phyloP scores from a whole-genome alignment of 352 stramenopile genomes.

The Phytopythium cucurbitacearum region DNA sequence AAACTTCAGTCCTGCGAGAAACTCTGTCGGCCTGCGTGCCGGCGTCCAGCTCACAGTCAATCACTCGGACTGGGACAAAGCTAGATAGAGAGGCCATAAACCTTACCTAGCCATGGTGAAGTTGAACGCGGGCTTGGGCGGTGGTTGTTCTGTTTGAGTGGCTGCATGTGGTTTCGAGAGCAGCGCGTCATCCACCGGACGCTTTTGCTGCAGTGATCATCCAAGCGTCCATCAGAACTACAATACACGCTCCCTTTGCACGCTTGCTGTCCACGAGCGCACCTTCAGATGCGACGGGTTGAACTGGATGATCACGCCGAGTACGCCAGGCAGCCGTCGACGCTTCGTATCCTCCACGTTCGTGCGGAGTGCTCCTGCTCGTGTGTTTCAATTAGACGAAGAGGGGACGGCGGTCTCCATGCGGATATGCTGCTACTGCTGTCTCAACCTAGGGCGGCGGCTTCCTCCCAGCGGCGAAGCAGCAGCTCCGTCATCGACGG shows the following conservation, averaged over 20 bases:
- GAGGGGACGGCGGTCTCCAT: too few species aligned
- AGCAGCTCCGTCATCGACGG: slow-evolving; percentile 1
- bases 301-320: slow-evolving; percentile 36
- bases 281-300: slow-evolving; percentile 41
- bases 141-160: too few species aligned
- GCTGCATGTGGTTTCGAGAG: not conserved
- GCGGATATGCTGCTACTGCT: not conserved
- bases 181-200: slow-evolving; percentile 31
- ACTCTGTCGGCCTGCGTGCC: slow-evolving; percentile 29
- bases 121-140: slow-evolving; percentile 28
- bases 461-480: slow-evolving; percentile 17
- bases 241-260: not conserved
- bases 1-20: slow-evolving; percentile 37
- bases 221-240: not conserved
- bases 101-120: slow-evolving; percentile 60
- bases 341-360: slow-evolving; percentile 25
- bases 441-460: slow-evolving; percentile 12
- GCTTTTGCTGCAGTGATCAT: slow-evolving; percentile 26
- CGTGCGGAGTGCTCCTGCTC: slow-evolving; percentile 35
- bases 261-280: not conserved
- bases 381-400: too few species aligned
- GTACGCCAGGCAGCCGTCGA: slow-evolving; percentile 24
- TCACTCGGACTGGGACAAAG: not conserved
- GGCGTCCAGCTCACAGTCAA: not conserved
- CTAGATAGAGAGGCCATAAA: not conserved